Evolutionary conservation across 2,329 filamentous ascomycete genomes (phyloP), one percentile per base, ranked within the genome.

Genomic region (Claviceps lovelessii): DNA sequence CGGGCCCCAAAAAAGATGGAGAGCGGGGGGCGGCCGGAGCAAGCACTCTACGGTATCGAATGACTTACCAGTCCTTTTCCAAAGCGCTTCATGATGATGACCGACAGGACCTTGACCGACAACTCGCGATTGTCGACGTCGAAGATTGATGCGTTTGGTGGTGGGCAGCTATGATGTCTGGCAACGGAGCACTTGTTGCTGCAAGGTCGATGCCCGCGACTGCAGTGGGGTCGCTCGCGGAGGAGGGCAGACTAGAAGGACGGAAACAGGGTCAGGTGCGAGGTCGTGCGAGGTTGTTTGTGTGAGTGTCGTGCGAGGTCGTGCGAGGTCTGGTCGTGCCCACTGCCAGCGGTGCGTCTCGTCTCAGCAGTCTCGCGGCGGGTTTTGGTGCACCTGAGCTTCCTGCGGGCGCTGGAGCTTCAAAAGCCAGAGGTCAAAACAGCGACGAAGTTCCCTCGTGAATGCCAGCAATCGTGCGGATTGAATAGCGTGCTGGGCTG

Each of bases 41-140:
- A 23, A 23, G 23, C 23, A 23, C 28, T n/a, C 28, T 33, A 15
- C 11, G 8, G 39, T 11, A 17, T 33, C 11, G 39, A 23, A 19
- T 8, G 17, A 62, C 61, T 58, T 46, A 64, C 61, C 48, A 96
- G 90, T 86, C 88, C 88, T 79, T 95, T 89, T 75, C 90, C 87
- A 74, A 97, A 95, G 71, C 89, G 87, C 78, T 95, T 96, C 91
- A 97, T 96, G 73, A 79, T 86, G 73, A 72, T 72, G 61, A 52
- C 55, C 57, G 51, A 57, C 54, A 47, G 51, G 48, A 52, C 51
- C 56, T 45, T 23, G 23, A 23, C 23, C 23, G 47, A 29, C 33
- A 37, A 41, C 51, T 55, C 54, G 56, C 28, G 48, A 51, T 49
- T 49, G 56, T 57, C 51, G 54, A 51, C 48, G 56, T 54, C 54